Evolutionary conservation across 78 protist species (phyloP).

Genomic region (Paratrimastix pyriformis): DNA sequence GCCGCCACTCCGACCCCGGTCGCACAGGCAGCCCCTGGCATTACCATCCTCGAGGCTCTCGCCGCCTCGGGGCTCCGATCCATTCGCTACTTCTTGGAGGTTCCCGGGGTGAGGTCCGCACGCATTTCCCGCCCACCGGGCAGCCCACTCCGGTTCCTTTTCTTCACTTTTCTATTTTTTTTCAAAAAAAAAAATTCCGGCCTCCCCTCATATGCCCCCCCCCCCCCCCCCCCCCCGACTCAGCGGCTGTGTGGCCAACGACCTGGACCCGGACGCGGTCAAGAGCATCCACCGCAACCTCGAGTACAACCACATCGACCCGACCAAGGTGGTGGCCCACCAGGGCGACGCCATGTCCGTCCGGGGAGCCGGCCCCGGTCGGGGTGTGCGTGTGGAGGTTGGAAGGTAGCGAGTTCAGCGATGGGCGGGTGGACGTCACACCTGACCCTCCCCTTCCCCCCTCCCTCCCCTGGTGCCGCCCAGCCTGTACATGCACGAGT

Average conservation of each 20-base stretch:
- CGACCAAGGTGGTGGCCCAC: not conserved
- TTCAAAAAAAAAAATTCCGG: not conserved
- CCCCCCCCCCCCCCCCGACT: constrained; percentile 47
- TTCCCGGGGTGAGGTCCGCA: not conserved
- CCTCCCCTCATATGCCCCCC: not conserved
- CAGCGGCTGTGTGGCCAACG: constrained; percentile 75
- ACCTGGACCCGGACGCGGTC: constrained; percentile 71
- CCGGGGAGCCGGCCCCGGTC: not conserved
- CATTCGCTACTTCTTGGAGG: constrained; percentile 14
- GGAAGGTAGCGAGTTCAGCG: too few relatives aligned
- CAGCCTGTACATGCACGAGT: constrained; percentile 36
- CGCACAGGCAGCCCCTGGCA: not conserved
- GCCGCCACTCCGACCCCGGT: too few relatives aligned
- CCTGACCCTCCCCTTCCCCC: not conserved
- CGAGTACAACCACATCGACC: constrained; percentile 48
- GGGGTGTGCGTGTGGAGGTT: too few relatives aligned
- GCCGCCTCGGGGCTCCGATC: constrained; percentile 77
- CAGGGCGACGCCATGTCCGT: constrained; percentile 25
- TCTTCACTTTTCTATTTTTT: not conserved
- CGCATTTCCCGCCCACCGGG: too few relatives aligned
- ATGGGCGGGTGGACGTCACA: not conserved
- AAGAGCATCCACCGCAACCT: constrained; percentile 58
- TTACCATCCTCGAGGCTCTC: constrained; percentile 83
- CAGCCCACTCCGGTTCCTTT: not conserved
- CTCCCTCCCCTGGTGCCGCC: not conserved